Base-by-base conservation (phyloP, 2,329 filamentous ascomycete species). In the Fusarium buxicola region DNA sequence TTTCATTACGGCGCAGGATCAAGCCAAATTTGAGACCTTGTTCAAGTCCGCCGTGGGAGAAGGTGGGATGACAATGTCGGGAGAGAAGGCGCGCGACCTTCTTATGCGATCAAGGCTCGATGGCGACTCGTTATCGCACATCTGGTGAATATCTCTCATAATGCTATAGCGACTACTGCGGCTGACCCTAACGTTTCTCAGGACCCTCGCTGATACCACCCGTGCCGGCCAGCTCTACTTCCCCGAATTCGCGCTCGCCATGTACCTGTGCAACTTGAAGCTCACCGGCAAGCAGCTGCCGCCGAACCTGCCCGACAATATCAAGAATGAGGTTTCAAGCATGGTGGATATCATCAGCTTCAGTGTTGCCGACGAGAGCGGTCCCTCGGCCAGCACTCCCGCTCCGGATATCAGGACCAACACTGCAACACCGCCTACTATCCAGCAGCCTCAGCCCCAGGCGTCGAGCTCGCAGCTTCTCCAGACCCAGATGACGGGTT, bases 311-410 rank as follows among this genome's bases (percentile, higher is more conserved):
- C 95, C 95, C 0, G 93, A 97, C 28, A 90, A 87, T 57, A 89
- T 99, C 65, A 91, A 89, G 80, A 99, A 99, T 71, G 95, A 99
- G 76, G 95, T 99, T 15, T 98, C 94, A 4, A 97, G 95, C 78
- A 98, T 99, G 94, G 95, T 99, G 35, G 95, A 99, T 74, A 99
- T 99, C 54, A 99, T 99, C 73, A 97, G 93, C 58, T 99, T 99
- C 75, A 92, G 90, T 68, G 86, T 97, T 21, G 88, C 87, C 1
- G 95, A 99, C 65, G 90, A 94, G 25, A 81, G 79, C 6, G 73
- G 74, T 35, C 78, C 84, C 16, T 76, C 84, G 81, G 25, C 69
- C 77, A 4, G 82, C 82, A 50, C 92, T 75, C 86, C 86, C 13
- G 40, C 58, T 18, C 58, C 63, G 28, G 89, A 87, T 69, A 92